phyloP scores from a whole-genome alignment of 345 rosid genomes.

The Geranium rotundifolium region DNA sequence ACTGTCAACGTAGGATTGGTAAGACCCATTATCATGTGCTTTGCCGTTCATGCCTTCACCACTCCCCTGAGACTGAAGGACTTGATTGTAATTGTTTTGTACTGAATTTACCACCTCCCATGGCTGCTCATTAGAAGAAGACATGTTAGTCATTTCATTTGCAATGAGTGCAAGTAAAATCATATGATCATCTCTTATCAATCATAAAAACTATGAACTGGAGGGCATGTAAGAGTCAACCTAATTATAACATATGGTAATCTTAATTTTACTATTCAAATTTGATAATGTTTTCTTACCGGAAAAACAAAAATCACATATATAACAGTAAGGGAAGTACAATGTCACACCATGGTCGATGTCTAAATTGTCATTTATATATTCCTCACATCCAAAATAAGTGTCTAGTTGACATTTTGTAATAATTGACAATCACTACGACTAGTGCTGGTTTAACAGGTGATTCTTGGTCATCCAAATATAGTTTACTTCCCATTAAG shows the following conservation, averaged over 20 bases:
- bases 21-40: conserved; percentile 30
- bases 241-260: too few species aligned
- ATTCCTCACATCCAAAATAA: background rate
- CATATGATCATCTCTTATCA: background rate
- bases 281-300: too few species aligned
- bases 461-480: too few species aligned
- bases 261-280: too few species aligned
- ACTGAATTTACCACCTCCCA: conserved; percentile 49
- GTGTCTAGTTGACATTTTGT: too few species aligned
- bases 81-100: conserved; percentile 31
- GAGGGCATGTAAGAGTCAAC: background rate
- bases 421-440: too few species aligned
- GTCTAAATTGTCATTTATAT: too few species aligned
- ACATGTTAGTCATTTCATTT: conserved; percentile 1
- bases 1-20: conserved; percentile 26
- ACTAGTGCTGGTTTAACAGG: too few species aligned
- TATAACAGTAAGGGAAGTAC: background rate
- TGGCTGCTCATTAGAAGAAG: conserved; percentile 36
- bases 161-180: background rate
- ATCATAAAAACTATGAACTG: background rate
- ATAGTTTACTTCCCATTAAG: too few species aligned
- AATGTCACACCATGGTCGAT: background rate
- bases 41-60: conserved; percentile 28
- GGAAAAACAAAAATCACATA: background rate
- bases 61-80: conserved; percentile 19